Percentiles rank a stretch among this genome's conserved stretches.
These are phyloP conservation scores for Pythium brassicae DNA, from an alignment of 352 stramenopile genomes.

Conservation along the genomic window DNA sequence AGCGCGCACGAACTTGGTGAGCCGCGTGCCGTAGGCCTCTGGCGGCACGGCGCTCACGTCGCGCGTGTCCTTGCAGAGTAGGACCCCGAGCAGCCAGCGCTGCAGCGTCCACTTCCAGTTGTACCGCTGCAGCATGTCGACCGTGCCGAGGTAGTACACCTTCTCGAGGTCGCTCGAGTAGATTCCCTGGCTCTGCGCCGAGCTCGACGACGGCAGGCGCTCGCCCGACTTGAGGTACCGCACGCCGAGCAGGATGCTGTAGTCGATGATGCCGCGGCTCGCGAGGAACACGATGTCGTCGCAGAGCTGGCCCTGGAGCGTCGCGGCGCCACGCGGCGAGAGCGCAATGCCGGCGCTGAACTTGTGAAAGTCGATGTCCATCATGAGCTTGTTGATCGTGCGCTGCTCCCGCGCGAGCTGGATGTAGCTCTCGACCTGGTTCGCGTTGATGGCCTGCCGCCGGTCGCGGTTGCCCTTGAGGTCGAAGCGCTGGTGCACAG, in stretches of 20 bases:
- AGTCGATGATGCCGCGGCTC: constrained; percentile 82
- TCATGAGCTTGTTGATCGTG: constrained; percentile 68
- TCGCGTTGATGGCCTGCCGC: constrained; percentile 59
- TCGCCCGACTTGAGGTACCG: constrained; percentile 35
- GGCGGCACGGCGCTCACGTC: constrained; percentile 78
- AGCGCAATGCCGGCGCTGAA: constrained; percentile 58
- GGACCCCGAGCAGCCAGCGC: constrained; percentile 59
- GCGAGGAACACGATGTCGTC: constrained; percentile 82
- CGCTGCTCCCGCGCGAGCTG: constrained; percentile 53
- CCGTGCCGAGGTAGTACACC: constrained; percentile 72
- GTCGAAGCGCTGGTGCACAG: constrained; percentile 78
- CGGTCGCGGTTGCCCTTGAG: constrained; percentile 80
- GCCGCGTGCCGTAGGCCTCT: constrained; percentile 59
- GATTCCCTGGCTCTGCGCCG: constrained; percentile 28
- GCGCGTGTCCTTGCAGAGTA: constrained; percentile 80
- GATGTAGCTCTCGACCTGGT: constrained; percentile 59
- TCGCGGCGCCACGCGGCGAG: constrained; percentile 31
- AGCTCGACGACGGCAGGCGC: constrained; percentile 18
- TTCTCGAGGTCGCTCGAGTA: constrained; percentile 48
- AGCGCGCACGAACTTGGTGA: constrained; percentile 70
- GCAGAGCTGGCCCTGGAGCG: constrained; percentile 63
- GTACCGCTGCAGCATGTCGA: constrained; percentile 84
- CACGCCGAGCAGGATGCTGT: constrained; percentile 77
- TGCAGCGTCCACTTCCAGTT: constrained; percentile 85
- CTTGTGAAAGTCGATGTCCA: constrained; percentile 86